Evolutionary conservation across 2,329 filamentous ascomycete genomes (phyloP), one percentile per base, ranked within the genome.

Genomic region (Alternaria angustiovoidea): DNA sequence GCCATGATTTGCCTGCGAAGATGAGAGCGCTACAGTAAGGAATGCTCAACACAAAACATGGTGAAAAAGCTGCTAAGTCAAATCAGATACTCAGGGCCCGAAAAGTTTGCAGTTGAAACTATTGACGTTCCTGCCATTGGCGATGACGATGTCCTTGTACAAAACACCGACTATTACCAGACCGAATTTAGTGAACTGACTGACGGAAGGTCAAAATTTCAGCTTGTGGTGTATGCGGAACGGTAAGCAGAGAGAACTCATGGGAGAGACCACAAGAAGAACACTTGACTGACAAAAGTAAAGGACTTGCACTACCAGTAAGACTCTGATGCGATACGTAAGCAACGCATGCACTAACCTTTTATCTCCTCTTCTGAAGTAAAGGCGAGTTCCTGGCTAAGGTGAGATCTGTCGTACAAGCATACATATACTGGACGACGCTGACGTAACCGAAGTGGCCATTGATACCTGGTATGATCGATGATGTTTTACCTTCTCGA

Each of bases 1-100:
- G 48, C n/a, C 41, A 53, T 38, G 63, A 36, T 9, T 26, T 72
- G 8, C 69, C 69, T 0, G 43, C 57, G 38, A 68, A 59, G 43
- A 72, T 72, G 69, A 72, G 64, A 26, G 68, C 68, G 26, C 43
- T 72, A 38, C 69, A 69, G 69, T 72, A 59, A 56, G 63, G 16
- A 34, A 47, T 32, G 20, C 16, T 38, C 20, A 7, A 16, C 5
- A 8, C 14, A 3, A 5, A 12, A 34, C 30, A n/a, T 36, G 30
- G 5, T 3, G 24, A 5, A 12, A 42, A 16, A 9, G 16, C 22
- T 30, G 36, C 56, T 65, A 11, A 64, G n/a, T 12, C 6, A 8
- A 1, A 14, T 5, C n/a, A 72, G 69, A 55, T 72, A 71, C 42
- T 70, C 69, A 0, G 65, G 30, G 0, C 58, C 68, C 1, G 69